Evolutionary conservation across 306 rosid genomes (phyloP), one percentile per base, ranked within the genome.

Genomic region (Psophocarpus tetragonolobus): DNA sequence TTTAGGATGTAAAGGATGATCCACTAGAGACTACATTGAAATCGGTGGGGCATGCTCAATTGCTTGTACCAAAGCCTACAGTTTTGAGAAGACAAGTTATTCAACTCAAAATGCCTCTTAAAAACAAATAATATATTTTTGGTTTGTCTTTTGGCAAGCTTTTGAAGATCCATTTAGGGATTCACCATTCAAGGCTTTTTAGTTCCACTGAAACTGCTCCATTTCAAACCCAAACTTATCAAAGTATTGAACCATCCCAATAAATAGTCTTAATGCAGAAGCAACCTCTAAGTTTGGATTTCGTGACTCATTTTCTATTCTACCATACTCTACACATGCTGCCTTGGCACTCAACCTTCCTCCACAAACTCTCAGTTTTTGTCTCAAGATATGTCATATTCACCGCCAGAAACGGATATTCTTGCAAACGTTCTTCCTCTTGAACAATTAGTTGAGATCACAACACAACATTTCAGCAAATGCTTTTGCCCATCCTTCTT

Each of bases 131-230:
- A 71, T 78, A 33, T 75, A 44, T 73, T 27, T 74, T 53, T 72
- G 33, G 67, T 68, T 54, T 35, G 50, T 63, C 66, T 69, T 87
- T 57, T 74, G 36, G 86, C 88, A 95, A 96, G 56, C 88, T 29
- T 90, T 86, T 86, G 96, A 80, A 68, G 97, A 96, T 84, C 96
- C 99, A 64, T 96, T 96, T 85, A 97, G 99, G 6, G 98, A 95
- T 24, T 29, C 92, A 0, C 97, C 98, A 80, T 96, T 96, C 87
- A 90, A 78, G 86, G 99, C 99, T 33, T 3, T n/a, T 87, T 77
- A 81, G 94, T 75, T 87, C 92, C 12, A 3, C 78, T 9, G 92
- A 88, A 30, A 65, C 71, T 64, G 88, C 74, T 80, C 87, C 82
- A 54, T 48, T 84, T 84, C 89, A 78, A 78, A 83, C 89, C 81